A percentile compares a stretch with the other conserved stretches of the same genome.
These are phyloP conservation scores for Cryptococcus sp. DNA, from an alignment of 1,284 basidiomycete genomes.

Conservation along the genomic window DNA sequence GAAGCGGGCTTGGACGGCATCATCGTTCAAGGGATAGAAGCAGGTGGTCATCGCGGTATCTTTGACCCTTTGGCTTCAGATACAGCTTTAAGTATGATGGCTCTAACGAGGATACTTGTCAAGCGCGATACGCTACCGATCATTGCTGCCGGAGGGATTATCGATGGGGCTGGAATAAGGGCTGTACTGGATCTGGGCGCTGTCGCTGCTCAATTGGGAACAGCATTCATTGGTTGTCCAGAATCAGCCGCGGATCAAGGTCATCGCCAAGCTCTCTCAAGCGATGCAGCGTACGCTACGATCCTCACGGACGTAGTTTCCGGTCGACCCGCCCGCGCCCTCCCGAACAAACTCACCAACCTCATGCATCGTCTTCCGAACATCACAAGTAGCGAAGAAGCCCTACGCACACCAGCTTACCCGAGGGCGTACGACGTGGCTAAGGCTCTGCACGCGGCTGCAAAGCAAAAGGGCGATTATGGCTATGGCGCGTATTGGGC, in stretches of 20 bases:
- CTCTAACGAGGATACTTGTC: constrained; percentile 27
- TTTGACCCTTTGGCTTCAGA: constrained; percentile 33
- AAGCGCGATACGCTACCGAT: constrained; percentile 23
- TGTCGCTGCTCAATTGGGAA: constrained; percentile 41
- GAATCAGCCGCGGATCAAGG: constrained; percentile 37
- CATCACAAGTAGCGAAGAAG: not conserved
- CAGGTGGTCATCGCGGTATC: constrained; percentile 46
- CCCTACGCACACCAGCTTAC: constrained; percentile 25
- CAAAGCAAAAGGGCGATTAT: constrained; percentile 32
- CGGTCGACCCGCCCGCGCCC: constrained; percentile 37
- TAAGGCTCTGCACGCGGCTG: constrained; percentile 38
- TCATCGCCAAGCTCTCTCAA: constrained; percentile 25
- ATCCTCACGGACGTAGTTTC: constrained; percentile 30
- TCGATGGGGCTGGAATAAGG: constrained; percentile 9
- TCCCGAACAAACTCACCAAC: constrained; percentile 31
- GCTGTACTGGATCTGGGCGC: constrained; percentile 33
- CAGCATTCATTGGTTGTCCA: constrained; percentile 35
- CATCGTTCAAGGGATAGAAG: constrained; percentile 44
- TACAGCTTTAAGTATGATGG: constrained; percentile 30
- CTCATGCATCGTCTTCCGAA: constrained; percentile 1
- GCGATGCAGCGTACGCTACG: constrained; percentile 21
- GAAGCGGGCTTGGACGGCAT: constrained; percentile 35
- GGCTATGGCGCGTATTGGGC: constrained; percentile 44
- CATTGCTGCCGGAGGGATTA: constrained; percentile 33
- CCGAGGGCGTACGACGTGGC: constrained; percentile 42